Percentiles rank a stretch among this genome's conserved stretches.
Conservation (phyloP, 768 basidiomycete genomes). For the Lepiota venenata region DNA sequence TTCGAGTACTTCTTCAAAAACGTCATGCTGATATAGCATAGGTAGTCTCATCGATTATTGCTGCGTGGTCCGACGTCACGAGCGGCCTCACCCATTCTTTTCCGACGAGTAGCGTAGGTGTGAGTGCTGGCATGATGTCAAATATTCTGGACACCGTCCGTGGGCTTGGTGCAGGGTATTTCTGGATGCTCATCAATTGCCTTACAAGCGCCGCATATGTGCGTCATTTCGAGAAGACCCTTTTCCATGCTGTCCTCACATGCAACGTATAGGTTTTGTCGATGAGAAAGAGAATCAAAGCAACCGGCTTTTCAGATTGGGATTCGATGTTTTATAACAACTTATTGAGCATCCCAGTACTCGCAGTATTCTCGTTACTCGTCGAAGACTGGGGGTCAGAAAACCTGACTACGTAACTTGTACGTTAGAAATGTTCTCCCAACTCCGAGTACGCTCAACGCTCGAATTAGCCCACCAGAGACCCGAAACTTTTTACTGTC, state of each 20-base stretch:
- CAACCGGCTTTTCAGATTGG: conserved; percentile 95
- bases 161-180: conserved; percentile 74
- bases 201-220: conserved; percentile 88
- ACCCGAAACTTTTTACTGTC: conserved; percentile 75
- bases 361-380: conserved; percentile 76
- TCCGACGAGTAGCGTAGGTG: conserved; percentile 30
- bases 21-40: conserved; percentile 22
- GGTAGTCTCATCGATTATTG: conserved; percentile 92
- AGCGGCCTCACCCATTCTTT: conserved; percentile 34
- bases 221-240: conserved; percentile 25
- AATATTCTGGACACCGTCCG: conserved; percentile 43
- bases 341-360: conserved; percentile 87
- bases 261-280: conserved; percentile 69
- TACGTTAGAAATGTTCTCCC: conserved; percentile 38
- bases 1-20: not conserved
- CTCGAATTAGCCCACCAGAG: conserved; percentile 64
- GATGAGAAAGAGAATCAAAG: conserved; percentile 96
- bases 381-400: conserved; percentile 87
- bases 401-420: conserved; percentile 84
- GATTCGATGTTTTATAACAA: conserved; percentile 99
- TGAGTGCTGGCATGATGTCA: conserved; percentile 32
- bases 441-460: not conserved
- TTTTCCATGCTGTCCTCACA: not conserved
- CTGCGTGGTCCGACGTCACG: conserved; percentile 92
- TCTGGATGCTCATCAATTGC: conserved; percentile 97